phyloP scores from a whole-genome alignment of 1,139 yeast species.

The Protomyces gravidus region DNA sequence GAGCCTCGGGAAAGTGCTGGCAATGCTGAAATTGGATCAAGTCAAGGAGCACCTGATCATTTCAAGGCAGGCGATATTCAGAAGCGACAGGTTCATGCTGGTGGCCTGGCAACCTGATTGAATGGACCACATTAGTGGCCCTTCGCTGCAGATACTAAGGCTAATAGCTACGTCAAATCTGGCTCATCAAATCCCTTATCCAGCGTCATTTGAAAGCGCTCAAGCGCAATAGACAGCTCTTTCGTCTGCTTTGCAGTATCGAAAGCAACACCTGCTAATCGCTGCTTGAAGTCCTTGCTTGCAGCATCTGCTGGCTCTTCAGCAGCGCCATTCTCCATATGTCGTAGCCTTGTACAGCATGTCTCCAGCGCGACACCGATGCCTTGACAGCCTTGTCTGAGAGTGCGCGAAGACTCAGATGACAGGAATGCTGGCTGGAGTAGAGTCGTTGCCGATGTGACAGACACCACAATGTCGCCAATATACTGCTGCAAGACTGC shows the following conservation, averaged over 20 bases:
- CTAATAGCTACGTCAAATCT: not conserved
- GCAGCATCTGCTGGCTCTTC: conserved; percentile 50
- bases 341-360: conserved; percentile 18
- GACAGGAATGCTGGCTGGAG: conserved; percentile 53
- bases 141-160: no score
- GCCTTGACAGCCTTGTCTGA: conserved; percentile 10
- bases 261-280: conserved; percentile 91
- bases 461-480: conserved; percentile 66
- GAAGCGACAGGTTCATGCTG: no score
- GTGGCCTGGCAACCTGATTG: not conserved
- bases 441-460: conserved; percentile 83
- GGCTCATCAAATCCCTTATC: not conserved
- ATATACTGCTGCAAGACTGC: conserved; percentile 72
- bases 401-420: not conserved
- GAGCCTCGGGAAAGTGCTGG: no score
- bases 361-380: conserved; percentile 18
- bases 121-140: no score
- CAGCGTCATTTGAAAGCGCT: not conserved
- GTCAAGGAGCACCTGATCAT: no score
- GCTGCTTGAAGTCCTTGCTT: conserved; percentile 77
- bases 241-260: conserved; percentile 95
- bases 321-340: conserved; percentile 17
- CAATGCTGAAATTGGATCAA: no score
- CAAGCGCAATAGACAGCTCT: conserved; percentile 49
- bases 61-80: no score